Percentiles rank a stretch among this genome's conserved stretches.
These are phyloP conservation scores for Phallus indusiatus DNA, from an alignment of 768 basidiomycete genomes.

Conservation along the genomic window DNA sequence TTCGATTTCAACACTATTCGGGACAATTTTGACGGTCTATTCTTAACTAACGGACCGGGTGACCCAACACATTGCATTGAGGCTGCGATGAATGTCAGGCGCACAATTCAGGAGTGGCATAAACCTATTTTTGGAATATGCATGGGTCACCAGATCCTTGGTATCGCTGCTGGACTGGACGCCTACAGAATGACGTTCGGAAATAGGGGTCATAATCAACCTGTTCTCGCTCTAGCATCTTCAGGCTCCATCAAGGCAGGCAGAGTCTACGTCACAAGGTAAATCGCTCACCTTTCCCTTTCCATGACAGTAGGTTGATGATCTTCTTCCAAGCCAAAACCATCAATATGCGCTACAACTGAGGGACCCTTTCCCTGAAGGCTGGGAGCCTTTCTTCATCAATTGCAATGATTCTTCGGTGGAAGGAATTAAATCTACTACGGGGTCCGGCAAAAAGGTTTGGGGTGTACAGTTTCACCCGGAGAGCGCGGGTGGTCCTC, in stretches of 20 bases:
- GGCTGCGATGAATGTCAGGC: conserved; percentile 69
- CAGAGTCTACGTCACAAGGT: conserved; percentile 94
- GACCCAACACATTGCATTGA: conserved; percentile 86
- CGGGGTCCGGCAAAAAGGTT: conserved; percentile 77
- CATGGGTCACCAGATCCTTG: conserved; percentile 98
- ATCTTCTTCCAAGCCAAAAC: conserved; percentile 57
- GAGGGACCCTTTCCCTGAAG: conserved; percentile 89
- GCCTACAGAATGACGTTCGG: conserved; percentile 99
- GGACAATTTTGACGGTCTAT: conserved; percentile 89
- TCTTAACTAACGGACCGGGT: conserved; percentile 95
- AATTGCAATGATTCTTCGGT: conserved; percentile 99
- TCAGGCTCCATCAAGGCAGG: conserved; percentile 92
- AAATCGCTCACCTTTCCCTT: conserved; percentile 15
- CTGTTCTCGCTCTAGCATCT: conserved; percentile 90
- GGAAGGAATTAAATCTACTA: conserved; percentile 95
- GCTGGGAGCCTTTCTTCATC: conserved; percentile 99
- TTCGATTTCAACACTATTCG: conserved; percentile 90
- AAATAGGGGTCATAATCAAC: conserved; percentile 99
- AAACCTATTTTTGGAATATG: conserved; percentile 97
- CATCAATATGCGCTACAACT: conserved; percentile 96
- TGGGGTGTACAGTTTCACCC: conserved; percentile 99
- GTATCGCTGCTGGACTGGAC: conserved; percentile 93
- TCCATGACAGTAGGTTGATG: neutral
- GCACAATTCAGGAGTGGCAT: conserved; percentile 80
- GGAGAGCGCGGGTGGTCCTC: conserved; percentile 94